Percentiles rank a stretch among this genome's conserved stretches.
Evolutionary conservation across 176 grass and related monocot genomes (phyloP).

Genomic region (Coix lacrymajobi): DNA sequence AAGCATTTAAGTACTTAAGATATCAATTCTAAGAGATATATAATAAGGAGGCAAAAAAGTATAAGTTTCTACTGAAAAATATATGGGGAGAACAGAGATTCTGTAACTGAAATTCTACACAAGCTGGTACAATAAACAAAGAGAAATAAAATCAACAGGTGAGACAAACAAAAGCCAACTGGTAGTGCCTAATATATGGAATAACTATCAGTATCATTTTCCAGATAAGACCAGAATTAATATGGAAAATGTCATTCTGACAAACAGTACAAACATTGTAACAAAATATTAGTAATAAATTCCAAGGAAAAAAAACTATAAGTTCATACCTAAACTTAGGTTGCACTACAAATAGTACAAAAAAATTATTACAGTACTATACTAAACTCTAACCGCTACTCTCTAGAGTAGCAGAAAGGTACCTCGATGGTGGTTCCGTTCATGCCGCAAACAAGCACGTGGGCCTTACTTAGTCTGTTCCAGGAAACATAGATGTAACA

Average conservation of each 20-base stretch:
- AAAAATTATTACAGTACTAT: background rate
- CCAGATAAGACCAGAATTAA: background rate
- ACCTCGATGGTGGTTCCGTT: conserved; percentile 80
- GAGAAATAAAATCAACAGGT: background rate
- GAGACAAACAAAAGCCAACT: background rate
- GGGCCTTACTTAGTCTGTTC: conserved; percentile 79
- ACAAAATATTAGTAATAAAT: background rate
- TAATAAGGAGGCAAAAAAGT: background rate
- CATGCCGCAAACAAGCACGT: conserved; percentile 78
- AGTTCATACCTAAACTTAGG: background rate
- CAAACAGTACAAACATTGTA: background rate
- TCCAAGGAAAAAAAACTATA: background rate
- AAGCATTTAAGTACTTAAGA: background rate
- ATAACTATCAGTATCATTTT: background rate
- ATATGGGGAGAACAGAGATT: background rate
- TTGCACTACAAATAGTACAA: background rate
- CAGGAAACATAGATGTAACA: conserved; percentile 2
- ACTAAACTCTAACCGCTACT: background rate
- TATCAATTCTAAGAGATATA: background rate
- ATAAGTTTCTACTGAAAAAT: background rate
- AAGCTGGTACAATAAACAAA: background rate
- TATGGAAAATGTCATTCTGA: background rate
- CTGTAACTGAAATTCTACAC: background rate
- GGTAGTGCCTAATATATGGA: background rate
- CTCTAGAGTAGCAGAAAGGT: background rate